Base-by-base conservation (phyloP, 2,329 filamentous ascomycete species). In the Rugonectria rugulosa region DNA sequence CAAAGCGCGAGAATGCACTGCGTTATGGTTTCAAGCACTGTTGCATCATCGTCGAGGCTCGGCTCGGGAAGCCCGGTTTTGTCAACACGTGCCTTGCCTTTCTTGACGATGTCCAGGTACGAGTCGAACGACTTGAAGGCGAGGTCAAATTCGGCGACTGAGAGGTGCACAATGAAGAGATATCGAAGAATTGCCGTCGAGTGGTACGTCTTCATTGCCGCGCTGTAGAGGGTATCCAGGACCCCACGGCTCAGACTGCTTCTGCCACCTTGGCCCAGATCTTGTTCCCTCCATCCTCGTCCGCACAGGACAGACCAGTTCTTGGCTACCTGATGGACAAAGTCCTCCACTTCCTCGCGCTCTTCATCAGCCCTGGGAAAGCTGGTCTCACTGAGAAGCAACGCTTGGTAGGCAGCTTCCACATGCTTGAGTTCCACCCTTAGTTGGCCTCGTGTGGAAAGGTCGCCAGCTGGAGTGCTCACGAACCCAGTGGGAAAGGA, bases 161-260 rank as follows among this genome's bases (percentile, higher is more conserved):
- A 85, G 15, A 94, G 81, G 72, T 99, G 95, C 2, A 97, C 89
- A 10, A 87, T 88, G 70, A 98, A 98, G 0, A 99, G 81, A 66
- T 93, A 86, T 54, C 94, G 84, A 24, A 99, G 78, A 59, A 98
- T 90, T 9, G 92, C 80, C 1, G 94, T 96, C 2, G 95, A 99
- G 74, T 99, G 95, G 69, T 95, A 99, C 0, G 93, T 97, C 73
- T 95, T 97, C 9, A 90, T 92, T 7, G 94, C 91, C 19, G 93
- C 91, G 32, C 89, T 89, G 73, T 98, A 99, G 6, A 99, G 81
- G 23, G 92, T 90, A 72, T 95, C 93, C 34, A 99, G 82, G 26
- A 96, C 87, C 45, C 87, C 87, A 49, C 89, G 86, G 60, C 90
- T 90, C 15, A 94, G 78, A 19, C 82, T 85, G 68, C 88, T 86